Conservation (phyloP, 371 early-diverging fungal genomes). For the Rhizopus microsporus region DNA sequence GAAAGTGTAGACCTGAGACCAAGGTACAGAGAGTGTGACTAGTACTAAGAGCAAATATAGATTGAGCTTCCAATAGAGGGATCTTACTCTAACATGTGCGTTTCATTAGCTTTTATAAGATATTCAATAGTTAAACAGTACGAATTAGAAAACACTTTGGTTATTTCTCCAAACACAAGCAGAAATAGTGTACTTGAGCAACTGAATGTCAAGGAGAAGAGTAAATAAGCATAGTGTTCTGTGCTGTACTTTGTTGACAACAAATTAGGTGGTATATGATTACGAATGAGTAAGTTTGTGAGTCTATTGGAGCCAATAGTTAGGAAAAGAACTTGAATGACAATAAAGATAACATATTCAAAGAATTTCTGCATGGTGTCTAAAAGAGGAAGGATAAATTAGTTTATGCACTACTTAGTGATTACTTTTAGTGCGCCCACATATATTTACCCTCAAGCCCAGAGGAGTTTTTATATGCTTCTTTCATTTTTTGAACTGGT, state of each 20-base stretch:
- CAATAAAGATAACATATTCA: constrained; percentile 5
- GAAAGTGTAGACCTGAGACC: constrained; percentile 72
- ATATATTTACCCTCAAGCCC: too few species aligned
- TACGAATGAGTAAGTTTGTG: constrained; percentile 10
- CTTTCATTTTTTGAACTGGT: too few species aligned
- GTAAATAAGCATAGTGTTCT: constrained; percentile 39
- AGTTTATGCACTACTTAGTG: too few species aligned
- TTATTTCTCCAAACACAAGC: constrained; percentile 82
- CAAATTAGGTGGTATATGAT: constrained; percentile 15
- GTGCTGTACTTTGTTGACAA: neutral
- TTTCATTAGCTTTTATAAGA: neutral
- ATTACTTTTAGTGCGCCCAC: too few species aligned
- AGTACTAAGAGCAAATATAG: constrained; percentile 64
- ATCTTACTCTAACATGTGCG: constrained; percentile 55
- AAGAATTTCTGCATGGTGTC: neutral
- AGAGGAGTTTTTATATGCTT: too few species aligned
- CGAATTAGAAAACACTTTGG: constrained; percentile 67
- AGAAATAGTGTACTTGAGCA: constrained; percentile 79
- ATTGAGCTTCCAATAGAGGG: constrained; percentile 77
- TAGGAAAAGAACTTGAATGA: constrained; percentile 12
- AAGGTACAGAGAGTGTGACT: constrained; percentile 74
- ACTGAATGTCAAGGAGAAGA: constrained; percentile 81
- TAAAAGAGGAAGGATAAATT: neutral
- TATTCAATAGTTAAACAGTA: constrained; percentile 26
- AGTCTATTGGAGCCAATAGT: constrained; percentile 17